These are phyloP conservation scores for Claviceps africana DNA, from an alignment of 2,329 filamentous ascomycete genomes.

Conservation along the genomic window DNA sequence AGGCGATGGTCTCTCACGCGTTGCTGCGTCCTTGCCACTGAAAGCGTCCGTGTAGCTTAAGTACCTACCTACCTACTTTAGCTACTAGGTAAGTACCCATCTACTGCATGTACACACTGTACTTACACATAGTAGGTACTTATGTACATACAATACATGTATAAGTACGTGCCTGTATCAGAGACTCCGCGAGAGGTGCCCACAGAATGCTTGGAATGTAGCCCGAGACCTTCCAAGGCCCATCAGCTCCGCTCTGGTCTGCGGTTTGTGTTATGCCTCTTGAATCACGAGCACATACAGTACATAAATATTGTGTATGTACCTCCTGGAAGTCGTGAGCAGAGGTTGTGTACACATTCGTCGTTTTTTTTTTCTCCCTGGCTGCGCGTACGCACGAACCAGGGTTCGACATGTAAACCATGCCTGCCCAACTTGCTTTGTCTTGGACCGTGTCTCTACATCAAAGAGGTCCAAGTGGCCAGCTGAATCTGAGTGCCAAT, in stretches of 20 bases:
- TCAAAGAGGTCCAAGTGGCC: constrained; percentile 2
- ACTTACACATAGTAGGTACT: too few species aligned
- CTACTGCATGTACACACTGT: too few species aligned
- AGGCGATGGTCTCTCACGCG: neutral
- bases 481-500: neutral
- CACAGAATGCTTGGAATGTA: neutral
- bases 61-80: too few species aligned
- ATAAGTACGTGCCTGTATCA: neutral
- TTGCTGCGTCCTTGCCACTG: neutral
- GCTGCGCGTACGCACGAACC: neutral
- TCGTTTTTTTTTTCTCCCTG: neutral
- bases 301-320: too few species aligned
- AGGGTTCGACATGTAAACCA: neutral
- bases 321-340: neutral
- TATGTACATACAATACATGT: too few species aligned
- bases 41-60: neutral
- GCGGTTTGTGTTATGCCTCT: neutral
- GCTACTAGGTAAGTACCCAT: too few species aligned
- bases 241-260: neutral
- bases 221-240: neutral
- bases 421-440: constrained; percentile 1
- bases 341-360: neutral
- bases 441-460: constrained; percentile 2
- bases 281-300: neutral
- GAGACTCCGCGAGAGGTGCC: neutral